Percentiles rank a stretch among this genome's conserved stretches.
These are phyloP conservation scores for Hypoxylon sp. DNA, from an alignment of 2,329 filamentous ascomycete genomes.

Conservation along the genomic window DNA sequence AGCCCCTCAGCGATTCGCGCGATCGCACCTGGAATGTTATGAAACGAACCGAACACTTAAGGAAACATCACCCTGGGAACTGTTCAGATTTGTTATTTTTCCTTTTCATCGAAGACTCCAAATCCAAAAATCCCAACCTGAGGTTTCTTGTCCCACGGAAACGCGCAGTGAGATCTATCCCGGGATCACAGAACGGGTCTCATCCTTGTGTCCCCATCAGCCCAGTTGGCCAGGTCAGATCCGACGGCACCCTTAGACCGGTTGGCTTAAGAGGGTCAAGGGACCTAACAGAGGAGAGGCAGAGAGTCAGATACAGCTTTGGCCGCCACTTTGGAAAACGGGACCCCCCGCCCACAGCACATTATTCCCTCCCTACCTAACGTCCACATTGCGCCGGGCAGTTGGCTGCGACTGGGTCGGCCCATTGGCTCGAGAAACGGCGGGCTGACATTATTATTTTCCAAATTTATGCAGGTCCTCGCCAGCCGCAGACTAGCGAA, in stretches of 20 bases:
- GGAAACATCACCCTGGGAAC: constrained; percentile 18
- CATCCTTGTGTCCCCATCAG: constrained; percentile 10
- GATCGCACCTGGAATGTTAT: constrained; percentile 12
- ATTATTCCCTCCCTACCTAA: constrained; percentile 12
- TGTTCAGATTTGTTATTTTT: constrained; percentile 3
- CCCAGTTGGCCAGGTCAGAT: constrained; percentile 24
- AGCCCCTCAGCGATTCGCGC: constrained; percentile 24
- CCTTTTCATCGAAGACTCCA: not conserved
- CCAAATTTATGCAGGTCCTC: constrained; percentile 49
- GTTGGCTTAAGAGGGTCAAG: constrained; percentile 4
- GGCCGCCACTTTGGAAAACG: constrained; percentile 27
- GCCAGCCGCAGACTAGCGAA: constrained; percentile 49
- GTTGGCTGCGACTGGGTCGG: constrained; percentile 34
- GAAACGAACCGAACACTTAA: constrained; percentile 3
- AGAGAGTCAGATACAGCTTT: constrained; percentile 10
- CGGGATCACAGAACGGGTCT: constrained; percentile 15
- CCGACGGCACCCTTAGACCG: constrained; percentile 8
- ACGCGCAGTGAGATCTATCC: constrained; percentile 15
- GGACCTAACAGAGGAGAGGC: constrained; percentile 6
- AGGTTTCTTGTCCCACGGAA: not conserved
- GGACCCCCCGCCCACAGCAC: constrained; percentile 34
- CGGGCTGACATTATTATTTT: constrained; percentile 46
- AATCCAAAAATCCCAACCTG: not conserved
- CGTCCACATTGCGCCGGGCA: constrained; percentile 33
- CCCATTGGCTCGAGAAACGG: constrained; percentile 41